phyloP scores from a whole-genome alignment of 306 rosid genomes.

The Lotus japonicus region DNA sequence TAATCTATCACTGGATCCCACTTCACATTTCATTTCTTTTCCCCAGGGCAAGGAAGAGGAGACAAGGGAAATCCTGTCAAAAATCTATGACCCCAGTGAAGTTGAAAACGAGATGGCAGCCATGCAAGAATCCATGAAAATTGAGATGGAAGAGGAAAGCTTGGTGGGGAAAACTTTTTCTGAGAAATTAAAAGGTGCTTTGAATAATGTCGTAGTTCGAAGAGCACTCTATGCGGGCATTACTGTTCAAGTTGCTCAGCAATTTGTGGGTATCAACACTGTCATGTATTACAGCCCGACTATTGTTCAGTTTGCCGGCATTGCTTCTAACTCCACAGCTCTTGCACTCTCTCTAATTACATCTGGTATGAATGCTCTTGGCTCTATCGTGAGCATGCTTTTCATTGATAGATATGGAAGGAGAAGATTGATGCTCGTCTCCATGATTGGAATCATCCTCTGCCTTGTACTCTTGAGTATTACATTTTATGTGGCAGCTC shows the following conservation, averaged over 20 bases:
- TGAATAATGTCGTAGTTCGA: constrained; percentile 33
- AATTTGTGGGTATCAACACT: constrained; percentile 75
- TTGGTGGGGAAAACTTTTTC: constrained; percentile 26
- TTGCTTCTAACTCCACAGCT: constrained; percentile 67
- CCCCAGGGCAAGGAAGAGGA: constrained; percentile 46
- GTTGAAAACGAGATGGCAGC: constrained; percentile 52
- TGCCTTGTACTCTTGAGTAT: constrained; percentile 46
- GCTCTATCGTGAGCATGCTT: constrained; percentile 57
- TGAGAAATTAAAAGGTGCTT: constrained; percentile 37
- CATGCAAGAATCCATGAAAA: constrained; percentile 44
- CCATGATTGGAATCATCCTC: constrained; percentile 49
- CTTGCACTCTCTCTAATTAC: constrained; percentile 75
- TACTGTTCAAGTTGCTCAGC: constrained; percentile 68
- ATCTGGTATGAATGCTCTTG: constrained; percentile 61
- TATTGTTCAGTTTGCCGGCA: constrained; percentile 78
- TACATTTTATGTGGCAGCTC: constrained; percentile 45
- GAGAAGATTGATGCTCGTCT: constrained; percentile 56
- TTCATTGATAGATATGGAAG: constrained; percentile 63
- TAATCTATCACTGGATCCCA: not conserved
- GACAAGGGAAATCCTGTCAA: constrained; percentile 41
- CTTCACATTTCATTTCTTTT: not conserved
- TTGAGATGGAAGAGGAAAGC: constrained; percentile 40
- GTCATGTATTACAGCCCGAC: constrained; percentile 90
- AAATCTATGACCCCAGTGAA: constrained; percentile 35
- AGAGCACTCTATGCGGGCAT: constrained; percentile 70